Conservation (phyloP, 208 protist genomes). For the Eutreptiella sp. region DNA sequence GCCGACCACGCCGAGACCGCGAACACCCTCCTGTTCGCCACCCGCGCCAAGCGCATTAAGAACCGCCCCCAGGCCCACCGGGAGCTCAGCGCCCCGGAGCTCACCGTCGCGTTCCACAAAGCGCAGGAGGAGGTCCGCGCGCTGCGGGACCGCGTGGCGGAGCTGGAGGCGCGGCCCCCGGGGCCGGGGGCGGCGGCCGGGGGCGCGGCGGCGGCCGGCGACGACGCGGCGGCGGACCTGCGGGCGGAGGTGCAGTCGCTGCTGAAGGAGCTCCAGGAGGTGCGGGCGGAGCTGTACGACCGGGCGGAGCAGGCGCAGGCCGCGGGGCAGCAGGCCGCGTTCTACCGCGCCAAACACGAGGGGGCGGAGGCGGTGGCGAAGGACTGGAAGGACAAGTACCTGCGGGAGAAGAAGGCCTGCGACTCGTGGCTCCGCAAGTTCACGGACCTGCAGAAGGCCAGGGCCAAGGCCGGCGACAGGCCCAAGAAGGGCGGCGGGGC, state of each 20-base stretch:
- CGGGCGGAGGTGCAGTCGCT: too few relatives aligned
- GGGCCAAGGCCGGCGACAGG: too few relatives aligned
- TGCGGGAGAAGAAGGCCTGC: not conserved
- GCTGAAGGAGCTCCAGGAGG: too few relatives aligned
- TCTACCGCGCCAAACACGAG: conserved; percentile 1
- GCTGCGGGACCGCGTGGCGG: conserved; percentile 39
- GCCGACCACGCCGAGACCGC: conserved; percentile 27
- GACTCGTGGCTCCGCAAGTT: conserved; percentile 21
- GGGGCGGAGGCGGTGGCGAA: not conserved
- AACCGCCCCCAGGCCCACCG: not conserved
- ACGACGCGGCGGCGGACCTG: too few relatives aligned
- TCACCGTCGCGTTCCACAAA: conserved; percentile 36
- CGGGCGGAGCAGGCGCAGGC: not conserved
- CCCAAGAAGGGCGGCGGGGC: too few relatives aligned
- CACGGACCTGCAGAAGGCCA: conserved; percentile 6
- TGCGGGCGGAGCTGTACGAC: conserved; percentile 1
- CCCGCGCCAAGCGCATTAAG: conserved; percentile 15
- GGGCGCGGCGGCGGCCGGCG: too few relatives aligned
- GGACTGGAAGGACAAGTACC: conserved; percentile 5
- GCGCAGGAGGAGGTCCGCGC: conserved; percentile 43
- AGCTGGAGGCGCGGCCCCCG: not conserved
- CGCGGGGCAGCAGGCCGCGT: not conserved
- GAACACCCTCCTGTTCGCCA: conserved; percentile 23
- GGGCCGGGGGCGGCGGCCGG: not conserved
- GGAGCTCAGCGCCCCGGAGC: not conserved